A percentile compares a stretch with the other conserved stretches of the same genome.
phyloP scores from a whole-genome alignment of 148 eudicot species.

The Vaccinium myrtillus region DNA sequence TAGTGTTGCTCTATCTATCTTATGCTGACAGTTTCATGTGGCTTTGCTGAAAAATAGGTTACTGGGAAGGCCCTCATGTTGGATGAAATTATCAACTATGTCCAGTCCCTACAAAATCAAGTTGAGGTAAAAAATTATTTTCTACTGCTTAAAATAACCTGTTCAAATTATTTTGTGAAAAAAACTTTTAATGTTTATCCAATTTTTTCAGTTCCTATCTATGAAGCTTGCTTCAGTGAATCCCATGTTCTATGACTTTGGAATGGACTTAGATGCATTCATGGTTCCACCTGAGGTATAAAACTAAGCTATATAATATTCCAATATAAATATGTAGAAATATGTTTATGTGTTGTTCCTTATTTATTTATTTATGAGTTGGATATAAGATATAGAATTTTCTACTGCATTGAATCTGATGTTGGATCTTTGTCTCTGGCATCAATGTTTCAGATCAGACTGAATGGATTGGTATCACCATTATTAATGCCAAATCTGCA shows the following conservation, averaged over 20 bases:
- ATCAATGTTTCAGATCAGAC: slow-evolving; percentile 5
- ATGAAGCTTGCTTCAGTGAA: slow-evolving; percentile 72
- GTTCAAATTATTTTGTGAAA: neutral
- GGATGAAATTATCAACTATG: slow-evolving; percentile 86
- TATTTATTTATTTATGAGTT: neutral
- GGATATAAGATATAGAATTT: neutral
- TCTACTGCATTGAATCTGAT: slow-evolving; percentile 17
- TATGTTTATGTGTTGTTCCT: neutral
- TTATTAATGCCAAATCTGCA: slow-evolving; percentile 22
- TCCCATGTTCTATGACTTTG: slow-evolving; percentile 71
- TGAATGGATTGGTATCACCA: slow-evolving; percentile 20
- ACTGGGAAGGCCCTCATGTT: slow-evolving; percentile 94
- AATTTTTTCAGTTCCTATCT: slow-evolving; percentile 65
- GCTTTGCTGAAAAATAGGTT: slow-evolving; percentile 44
- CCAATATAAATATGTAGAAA: neutral
- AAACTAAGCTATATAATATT: neutral
- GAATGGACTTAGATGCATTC: slow-evolving; percentile 56
- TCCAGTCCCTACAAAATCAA: slow-evolving; percentile 77
- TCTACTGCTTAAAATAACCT: neutral
- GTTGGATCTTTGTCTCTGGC: slow-evolving; percentile 20
- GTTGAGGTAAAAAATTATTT: slow-evolving; percentile 48
- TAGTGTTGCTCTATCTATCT: neutral
- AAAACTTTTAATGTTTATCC: neutral
- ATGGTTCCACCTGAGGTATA: slow-evolving; percentile 46
- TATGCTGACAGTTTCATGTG: slow-evolving; percentile 29